Evolutionary conservation across 2,329 filamentous ascomycete species (phyloP), one percentile per base, ranked within the genome.

Genomic region (Colletotrichum australisinense): DNA sequence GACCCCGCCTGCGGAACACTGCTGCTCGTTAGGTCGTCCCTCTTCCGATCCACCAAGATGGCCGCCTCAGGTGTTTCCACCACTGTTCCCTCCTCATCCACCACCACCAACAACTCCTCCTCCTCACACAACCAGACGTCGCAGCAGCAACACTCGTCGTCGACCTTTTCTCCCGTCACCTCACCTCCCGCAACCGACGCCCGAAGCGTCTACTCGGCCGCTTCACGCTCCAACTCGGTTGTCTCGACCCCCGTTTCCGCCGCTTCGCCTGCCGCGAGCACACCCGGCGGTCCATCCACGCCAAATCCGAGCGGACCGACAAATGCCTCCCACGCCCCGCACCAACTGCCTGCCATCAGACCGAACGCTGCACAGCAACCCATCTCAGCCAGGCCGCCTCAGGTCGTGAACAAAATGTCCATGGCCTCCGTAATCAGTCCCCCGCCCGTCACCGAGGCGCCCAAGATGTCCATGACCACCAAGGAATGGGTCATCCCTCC

Each of bases 401-500:
- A 72, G 60, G 82, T 81, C 55, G 79, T 82, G 57, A 79, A 82
- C 77, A 84, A 86, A 77, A 86, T 86, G 81, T 82, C 84, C 68
- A 87, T 88, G 85, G 83, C 86, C 9, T 84, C 86, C 67, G 83
- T 86, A 76, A 82, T 87, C 74, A 83, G 83, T 60, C 84, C 86
- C 49, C 79, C 80, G 65, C 78, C 83, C 55, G 78, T 79, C 14
- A 78, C 81, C 68, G 86, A 86, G 75, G 60, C 67, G 49, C 86
- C 86, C 63, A 88, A 87, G 79, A 82, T 86, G 65, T 90, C 88
- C 65, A 90, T 95, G 81, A 96, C 94, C 46, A 93, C 90, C 78
- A 95, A 92, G 82, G 93, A 96, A 90, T 97, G 94, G 94, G 89
- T 96, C 28, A 92, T 97, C 57, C 94, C 94, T 28, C 94, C 94